These are phyloP conservation scores for Leptographium procerum DNA, from an alignment of 2,329 filamentous ascomycete species.

Conservation along the genomic window DNA sequence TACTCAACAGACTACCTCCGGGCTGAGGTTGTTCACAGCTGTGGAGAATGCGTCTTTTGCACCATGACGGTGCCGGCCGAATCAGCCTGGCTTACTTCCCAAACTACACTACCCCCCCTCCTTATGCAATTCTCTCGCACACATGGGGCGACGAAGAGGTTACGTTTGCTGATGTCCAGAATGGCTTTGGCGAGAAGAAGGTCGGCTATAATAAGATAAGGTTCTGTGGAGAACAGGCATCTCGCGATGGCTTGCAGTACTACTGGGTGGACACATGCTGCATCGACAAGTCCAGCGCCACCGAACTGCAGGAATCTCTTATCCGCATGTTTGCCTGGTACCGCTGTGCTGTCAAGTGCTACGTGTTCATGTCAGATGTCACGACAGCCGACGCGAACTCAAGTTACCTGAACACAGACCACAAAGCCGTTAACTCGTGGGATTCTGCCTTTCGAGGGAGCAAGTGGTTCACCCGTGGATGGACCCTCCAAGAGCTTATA, in stretches of 20 bases:
- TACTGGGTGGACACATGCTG: conserved; percentile 9
- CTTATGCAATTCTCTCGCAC: conserved; percentile 10
- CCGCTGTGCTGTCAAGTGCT: background rate
- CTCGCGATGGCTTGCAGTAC: background rate
- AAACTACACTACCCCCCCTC: background rate
- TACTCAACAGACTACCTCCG: background rate
- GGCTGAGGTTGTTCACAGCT: background rate
- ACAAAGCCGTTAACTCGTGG: background rate
- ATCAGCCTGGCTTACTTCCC: background rate
- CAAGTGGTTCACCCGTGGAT: conserved; percentile 9
- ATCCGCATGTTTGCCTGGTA: conserved; percentile 9
- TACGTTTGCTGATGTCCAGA: background rate
- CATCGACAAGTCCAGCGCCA: conserved; percentile 6
- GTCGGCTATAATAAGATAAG: background rate
- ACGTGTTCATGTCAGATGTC: conserved; percentile 6
- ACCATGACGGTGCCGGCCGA: conserved; percentile 5
- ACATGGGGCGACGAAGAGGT: conserved; percentile 3
- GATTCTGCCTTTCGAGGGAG: background rate
- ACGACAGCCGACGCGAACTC: background rate
- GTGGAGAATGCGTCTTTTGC: background rate
- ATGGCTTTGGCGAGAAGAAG: background rate
- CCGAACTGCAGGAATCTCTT: conserved; percentile 5
- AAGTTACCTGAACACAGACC: too few species aligned
- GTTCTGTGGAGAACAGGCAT: background rate
- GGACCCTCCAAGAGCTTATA: conserved; percentile 10